phyloP scores from a whole-genome alignment of 2,329 filamentous ascomycete species.

The Cladosporium sp. region DNA sequence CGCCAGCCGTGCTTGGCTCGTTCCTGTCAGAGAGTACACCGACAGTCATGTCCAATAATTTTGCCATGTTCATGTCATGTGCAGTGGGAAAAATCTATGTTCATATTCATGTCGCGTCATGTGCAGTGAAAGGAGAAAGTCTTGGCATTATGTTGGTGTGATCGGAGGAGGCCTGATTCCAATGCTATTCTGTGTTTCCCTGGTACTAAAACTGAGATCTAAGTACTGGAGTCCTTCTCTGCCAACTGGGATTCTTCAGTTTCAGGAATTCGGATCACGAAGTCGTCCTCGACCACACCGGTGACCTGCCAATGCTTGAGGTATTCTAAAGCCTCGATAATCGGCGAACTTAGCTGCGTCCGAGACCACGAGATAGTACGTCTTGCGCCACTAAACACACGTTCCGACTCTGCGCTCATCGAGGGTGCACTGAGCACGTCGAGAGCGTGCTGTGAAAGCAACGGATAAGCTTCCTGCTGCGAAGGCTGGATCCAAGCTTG shows the following conservation, averaged over 20 bases:
- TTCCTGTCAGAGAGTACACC: background rate
- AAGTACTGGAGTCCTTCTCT: background rate
- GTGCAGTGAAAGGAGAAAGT: background rate
- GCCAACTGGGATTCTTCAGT: background rate
- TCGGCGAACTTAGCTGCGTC: background rate
- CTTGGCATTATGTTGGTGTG: background rate
- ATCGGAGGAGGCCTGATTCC: background rate
- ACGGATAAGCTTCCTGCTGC: background rate
- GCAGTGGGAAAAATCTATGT: background rate
- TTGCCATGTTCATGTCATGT: background rate
- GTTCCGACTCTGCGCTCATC: background rate
- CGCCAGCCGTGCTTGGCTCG: too few relatives aligned
- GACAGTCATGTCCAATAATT: background rate
- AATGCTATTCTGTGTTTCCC: too few relatives aligned
- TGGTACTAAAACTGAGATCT: background rate
- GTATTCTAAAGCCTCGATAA: background rate
- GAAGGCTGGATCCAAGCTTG: background rate
- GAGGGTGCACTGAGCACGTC: background rate
- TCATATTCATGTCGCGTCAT: background rate
- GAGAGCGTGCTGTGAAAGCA: background rate
- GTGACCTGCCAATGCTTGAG: background rate
- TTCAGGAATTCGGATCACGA: background rate
- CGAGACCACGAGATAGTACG: background rate
- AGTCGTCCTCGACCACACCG: background rate
- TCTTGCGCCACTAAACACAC: background rate